phyloP scores from a whole-genome alignment of 1,284 basidiomycete species.

The Cutaneotrichosporon sp. region DNA sequence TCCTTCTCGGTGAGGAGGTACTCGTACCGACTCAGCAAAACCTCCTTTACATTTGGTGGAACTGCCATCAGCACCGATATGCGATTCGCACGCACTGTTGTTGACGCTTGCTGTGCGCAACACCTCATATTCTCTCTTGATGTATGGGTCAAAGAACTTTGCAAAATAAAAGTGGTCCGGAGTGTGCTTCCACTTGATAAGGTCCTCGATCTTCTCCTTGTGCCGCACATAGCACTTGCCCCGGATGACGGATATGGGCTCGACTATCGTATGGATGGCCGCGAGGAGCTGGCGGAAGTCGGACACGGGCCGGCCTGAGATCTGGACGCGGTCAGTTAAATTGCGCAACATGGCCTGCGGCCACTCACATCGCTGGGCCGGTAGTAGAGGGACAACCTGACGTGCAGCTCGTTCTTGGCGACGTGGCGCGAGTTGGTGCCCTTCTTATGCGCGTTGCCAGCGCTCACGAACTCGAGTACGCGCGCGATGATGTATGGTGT shows the following conservation, averaged over 20 bases:
- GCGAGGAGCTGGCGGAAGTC: slow-evolving; percentile 86
- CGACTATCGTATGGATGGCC: slow-evolving; percentile 91
- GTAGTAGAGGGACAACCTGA: slow-evolving; percentile 88
- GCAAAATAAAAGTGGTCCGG: slow-evolving; percentile 94
- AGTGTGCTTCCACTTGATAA: slow-evolving; percentile 89
- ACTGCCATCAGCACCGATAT: slow-evolving; percentile 59
- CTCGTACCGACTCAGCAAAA: slow-evolving; percentile 77
- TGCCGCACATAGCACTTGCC: slow-evolving; percentile 89
- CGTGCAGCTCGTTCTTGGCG: slow-evolving; percentile 47
- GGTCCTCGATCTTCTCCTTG: slow-evolving; percentile 86
- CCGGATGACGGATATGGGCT: slow-evolving; percentile 84
- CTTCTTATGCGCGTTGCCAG: slow-evolving; percentile 46
- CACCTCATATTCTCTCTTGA: slow-evolving; percentile 97
- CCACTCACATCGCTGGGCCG: slow-evolving; percentile 57
- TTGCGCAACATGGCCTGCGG: too few species aligned
- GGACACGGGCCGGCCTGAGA: slow-evolving; percentile 53
- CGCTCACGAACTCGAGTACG: slow-evolving; percentile 91
- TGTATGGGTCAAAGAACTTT: slow-evolving; percentile 91
- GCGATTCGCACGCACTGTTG: slow-evolving; percentile 82
- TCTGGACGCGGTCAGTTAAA: slow-evolving; percentile 27
- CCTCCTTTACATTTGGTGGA: slow-evolving; percentile 69
- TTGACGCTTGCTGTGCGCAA: slow-evolving; percentile 78
- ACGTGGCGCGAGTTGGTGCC: slow-evolving; percentile 14
- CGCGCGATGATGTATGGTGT: slow-evolving; percentile 86
- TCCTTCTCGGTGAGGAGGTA: slow-evolving; percentile 93